phyloP scores from a whole-genome alignment of 208 protist genomes.

The Herpetomonas samuelpessoai region DNA sequence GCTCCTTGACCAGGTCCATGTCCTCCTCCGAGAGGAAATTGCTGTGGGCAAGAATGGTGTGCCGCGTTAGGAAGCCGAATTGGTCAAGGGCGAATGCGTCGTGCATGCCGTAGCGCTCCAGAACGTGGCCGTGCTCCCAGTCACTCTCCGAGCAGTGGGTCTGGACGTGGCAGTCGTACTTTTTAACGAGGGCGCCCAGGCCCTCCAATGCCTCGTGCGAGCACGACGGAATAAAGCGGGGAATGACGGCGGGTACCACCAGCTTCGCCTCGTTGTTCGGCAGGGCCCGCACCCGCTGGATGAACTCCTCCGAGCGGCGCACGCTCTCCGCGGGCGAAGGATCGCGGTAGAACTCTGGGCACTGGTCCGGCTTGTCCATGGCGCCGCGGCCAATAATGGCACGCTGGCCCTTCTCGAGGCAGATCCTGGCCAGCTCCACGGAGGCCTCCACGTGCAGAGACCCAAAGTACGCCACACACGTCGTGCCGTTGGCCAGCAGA shows the following conservation, averaged over 20 bases:
- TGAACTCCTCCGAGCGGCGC: conserved; percentile 58
- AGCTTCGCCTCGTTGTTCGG: conserved; percentile 43
- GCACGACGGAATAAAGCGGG: conserved; percentile 94
- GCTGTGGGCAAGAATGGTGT: conserved; percentile 87
- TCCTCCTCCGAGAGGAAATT: conserved; percentile 87
- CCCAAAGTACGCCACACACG: conserved; percentile 89
- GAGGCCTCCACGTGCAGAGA: conserved; percentile 86
- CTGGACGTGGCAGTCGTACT: conserved; percentile 75
- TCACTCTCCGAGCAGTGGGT: conserved; percentile 79
- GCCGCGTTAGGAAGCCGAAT: conserved; percentile 76
- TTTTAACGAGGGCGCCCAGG: conserved; percentile 65
- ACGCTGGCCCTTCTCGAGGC: conserved; percentile 79
- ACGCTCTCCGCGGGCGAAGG: conserved; percentile 57
- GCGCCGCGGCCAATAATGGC: conserved; percentile 89
- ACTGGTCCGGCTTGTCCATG: conserved; percentile 86
- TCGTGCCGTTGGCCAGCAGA: conserved; percentile 87
- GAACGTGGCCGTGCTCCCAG: conserved; percentile 91
- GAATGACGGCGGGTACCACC: conserved; percentile 86
- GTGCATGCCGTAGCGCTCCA: conserved; percentile 76
- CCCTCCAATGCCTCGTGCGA: conserved; percentile 70
- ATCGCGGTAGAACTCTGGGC: conserved; percentile 91
- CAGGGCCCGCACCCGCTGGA: conserved; percentile 45
- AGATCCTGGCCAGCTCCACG: conserved; percentile 72
- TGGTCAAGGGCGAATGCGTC: conserved; percentile 86
- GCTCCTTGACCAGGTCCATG: conserved; percentile 56